Base-by-base conservation (phyloP, 2,329 filamentous ascomycete species). In the Monosporascus sp. region DNA sequence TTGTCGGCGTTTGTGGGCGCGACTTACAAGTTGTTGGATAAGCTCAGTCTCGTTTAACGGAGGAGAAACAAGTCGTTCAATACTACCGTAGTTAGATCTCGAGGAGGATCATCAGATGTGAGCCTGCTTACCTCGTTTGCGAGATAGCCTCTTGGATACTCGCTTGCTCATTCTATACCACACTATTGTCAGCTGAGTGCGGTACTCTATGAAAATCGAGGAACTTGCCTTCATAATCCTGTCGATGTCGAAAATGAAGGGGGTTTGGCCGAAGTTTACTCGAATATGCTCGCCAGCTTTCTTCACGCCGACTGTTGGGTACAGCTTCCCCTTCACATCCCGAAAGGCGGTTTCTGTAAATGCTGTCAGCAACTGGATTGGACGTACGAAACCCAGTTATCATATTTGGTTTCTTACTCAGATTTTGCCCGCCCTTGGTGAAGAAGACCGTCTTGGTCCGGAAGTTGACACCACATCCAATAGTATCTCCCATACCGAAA, bases 231-330 rank as follows among this genome's bases (percentile, higher is more conserved):
- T 81, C 75, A 96, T 87, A 78, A 94, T 82, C 55, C 82, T 81
- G 70, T 97, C 90, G 61, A 99, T 97, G 68, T 97, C 89, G 72
- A 88, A 99, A 45, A 90, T 80, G 69, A 97, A 97, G 3, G 88
- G 88, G 51, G 80, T 81, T 69, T 87, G 83, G 47, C 85, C 85
- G 71, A 88, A 88, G 64, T 88, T 88, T 59, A 77, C 81, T 55
- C 76, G 72, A 54, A 88, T 67, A 59, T 82, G 77, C 63, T 88
- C 85, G 45, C 82, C 81, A 1, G 77, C 69, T 64, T 81, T 85
- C 65, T 86, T 87, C 50, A 88, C 73, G n/a, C 85, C 84, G 24
- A 88, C 73, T 0, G 78, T 75, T 20, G 85, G 85, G 65, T 85
- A 92, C n/a, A 90, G 68, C 64, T 81, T 81, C 11, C 81, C 78